Percentiles rank a stretch among this genome's conserved stretches.
phyloP scores from a whole-genome alignment of 768 basidiomycete genomes.

The Cubamyces sp. region DNA sequence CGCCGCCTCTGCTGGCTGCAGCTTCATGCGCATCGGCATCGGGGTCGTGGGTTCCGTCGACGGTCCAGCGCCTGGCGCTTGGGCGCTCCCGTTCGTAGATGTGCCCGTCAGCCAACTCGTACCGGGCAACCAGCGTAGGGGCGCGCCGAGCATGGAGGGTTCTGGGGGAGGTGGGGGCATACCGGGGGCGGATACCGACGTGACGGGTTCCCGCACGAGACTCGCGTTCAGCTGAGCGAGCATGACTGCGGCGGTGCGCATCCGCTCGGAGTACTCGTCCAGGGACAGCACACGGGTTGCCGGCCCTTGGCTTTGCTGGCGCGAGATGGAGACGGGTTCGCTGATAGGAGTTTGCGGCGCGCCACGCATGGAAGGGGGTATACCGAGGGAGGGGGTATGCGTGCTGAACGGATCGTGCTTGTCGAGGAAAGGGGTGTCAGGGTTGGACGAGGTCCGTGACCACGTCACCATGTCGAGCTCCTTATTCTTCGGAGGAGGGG shows the following conservation, averaged over 20 bases:
- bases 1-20: conserved; percentile 82
- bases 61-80: conserved; percentile 4
- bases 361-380: conserved; percentile 6
- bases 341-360: not conserved
- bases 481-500: conserved; percentile 82
- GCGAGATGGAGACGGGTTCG: conserved; percentile 20
- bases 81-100: conserved; percentile 25
- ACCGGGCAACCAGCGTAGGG: conserved; percentile 37
- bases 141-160: conserved; percentile 23
- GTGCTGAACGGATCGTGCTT: conserved; percentile 19
- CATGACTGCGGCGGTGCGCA: conserved; percentile 99
- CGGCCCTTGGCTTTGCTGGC: conserved; percentile 7
- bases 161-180: conserved; percentile 23
- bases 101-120: conserved; percentile 33
- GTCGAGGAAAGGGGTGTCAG: conserved; percentile 51
- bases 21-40: conserved; percentile 56
- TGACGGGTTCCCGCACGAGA: conserved; percentile 58
- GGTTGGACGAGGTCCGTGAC: conserved; percentile 58
- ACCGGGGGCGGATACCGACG: conserved; percentile 25
- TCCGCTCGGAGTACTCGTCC: conserved; percentile 97
- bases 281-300: conserved; percentile 59
- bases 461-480: conserved; percentile 87
- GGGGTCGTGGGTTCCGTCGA: conserved; percentile 10
- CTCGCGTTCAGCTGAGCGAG: conserved; percentile 93
- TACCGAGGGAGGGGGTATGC: conserved; percentile 24